Base-by-base conservation (phyloP, 495 filamentous ascomycete species). In the Neurospora tetrasperma region DNA sequence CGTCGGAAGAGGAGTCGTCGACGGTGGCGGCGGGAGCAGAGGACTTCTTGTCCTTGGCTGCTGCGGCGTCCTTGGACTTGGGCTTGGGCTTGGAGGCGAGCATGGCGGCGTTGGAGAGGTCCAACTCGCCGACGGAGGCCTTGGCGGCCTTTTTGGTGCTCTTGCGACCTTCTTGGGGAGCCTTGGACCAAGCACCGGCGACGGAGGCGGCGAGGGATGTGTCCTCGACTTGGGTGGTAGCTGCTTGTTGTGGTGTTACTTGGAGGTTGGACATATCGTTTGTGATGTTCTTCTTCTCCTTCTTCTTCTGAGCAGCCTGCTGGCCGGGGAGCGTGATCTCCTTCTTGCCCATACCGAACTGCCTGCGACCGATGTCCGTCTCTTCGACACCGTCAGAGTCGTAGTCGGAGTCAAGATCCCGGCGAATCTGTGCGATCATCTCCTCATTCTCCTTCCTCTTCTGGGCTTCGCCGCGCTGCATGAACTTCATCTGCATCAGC, bases 401-500 rank as follows among this genome's bases (percentile, higher is more conserved):
- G 9, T 80, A 80, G 43, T 85, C 84, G n/a, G 83, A 83, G 39
- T 80, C 89, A 2, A 97, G 83, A 42, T 97, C 92, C 73, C 89
- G 88, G 46, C 91, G 88, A 38, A 98, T 86, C 70, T 88, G 83
- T 72, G 91, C 89, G n/a, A 96, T 82, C 48, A 92, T 88, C 46
- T 91, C 90, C 76, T 97, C 93, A 71, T 98, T 98, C 73, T 89
- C 85, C 71, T 89, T 89, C 78, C 90, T 94, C 74, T 87, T 88
- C 46, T 88, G 84, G 12, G 90, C 92, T 74, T 98, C 94, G 14
- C 93, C 94, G 54, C 90, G 93, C 75, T 90, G 88, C 96, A 99
- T 99, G 78, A 98, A 99, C 76, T 91, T 91, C 92, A 97, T 91
- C 39, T 86, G 85, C 75, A 88, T 85, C 10, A 97, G 83, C 66